Conservation (phyloP, 1,284 basidiomycete species). For the Rhodotorula sp. region DNA sequence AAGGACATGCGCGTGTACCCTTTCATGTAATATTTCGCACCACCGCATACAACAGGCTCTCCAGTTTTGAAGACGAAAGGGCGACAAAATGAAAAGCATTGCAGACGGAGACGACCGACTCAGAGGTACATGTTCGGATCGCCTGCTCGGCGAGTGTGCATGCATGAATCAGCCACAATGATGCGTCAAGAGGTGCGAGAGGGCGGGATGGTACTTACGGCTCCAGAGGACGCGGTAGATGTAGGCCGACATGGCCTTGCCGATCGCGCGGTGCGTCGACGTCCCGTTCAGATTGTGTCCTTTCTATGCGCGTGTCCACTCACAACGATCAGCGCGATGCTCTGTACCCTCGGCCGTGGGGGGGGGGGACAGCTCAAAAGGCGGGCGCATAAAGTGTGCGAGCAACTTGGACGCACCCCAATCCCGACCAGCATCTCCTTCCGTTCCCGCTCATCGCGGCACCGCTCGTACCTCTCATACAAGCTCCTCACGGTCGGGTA, state of each 20-base stretch:
- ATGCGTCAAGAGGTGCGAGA: not conserved
- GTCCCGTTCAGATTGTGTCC: constrained; percentile 37
- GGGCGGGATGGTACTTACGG: constrained; percentile 19
- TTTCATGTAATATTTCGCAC: not conserved
- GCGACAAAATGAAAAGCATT: not conserved
- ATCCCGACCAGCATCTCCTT: constrained; percentile 37
- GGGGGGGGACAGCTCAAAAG: not conserved
- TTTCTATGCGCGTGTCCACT: constrained; percentile 5
- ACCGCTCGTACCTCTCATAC: constrained; percentile 25
- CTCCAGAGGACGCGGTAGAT: constrained; percentile 37
- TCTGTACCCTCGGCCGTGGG: no score
- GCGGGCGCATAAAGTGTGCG: not conserved
- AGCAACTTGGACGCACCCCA: constrained; percentile 20
- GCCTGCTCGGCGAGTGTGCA: not conserved
- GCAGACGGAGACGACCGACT: not conserved
- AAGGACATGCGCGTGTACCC: no score
- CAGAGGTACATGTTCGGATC: constrained; percentile 26
- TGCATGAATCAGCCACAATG: fast-evolving
- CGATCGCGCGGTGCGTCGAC: constrained; percentile 39
- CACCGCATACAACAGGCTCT: not conserved
- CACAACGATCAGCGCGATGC: no score
- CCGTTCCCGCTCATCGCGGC: constrained; percentile 21
- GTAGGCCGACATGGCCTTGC: constrained; percentile 26
- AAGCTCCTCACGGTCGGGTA: constrained; percentile 39
- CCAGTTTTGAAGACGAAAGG: not conserved